A percentile compares a stretch with the other conserved stretches of the same genome.
phyloP scores from a whole-genome alignment of 139 green algal genomes.

The Klebsormidium nitens region DNA sequence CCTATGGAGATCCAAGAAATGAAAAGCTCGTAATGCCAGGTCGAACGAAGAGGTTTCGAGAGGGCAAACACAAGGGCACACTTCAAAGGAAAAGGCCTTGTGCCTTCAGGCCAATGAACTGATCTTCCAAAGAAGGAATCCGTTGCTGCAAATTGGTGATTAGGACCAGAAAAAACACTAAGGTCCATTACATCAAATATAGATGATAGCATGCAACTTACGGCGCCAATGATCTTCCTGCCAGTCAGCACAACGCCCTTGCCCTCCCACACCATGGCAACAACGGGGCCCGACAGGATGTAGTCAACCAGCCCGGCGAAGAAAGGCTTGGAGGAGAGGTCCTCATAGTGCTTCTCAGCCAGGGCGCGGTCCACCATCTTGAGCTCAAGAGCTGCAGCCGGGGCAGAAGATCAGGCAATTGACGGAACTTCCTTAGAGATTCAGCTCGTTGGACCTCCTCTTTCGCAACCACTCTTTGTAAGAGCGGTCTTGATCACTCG shows the following conservation, averaged over 20 bases:
- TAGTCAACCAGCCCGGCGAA: slow-evolving; percentile 92
- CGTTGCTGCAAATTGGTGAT: too few relatives aligned
- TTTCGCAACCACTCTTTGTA: not conserved
- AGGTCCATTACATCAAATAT: too few relatives aligned
- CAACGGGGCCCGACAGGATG: slow-evolving; percentile 94
- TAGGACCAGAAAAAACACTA: too few relatives aligned
- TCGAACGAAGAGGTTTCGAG: too few relatives aligned
- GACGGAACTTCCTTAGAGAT: not conserved
- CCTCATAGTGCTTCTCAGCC: slow-evolving; percentile 88
- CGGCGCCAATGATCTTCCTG: slow-evolving; percentile 77
- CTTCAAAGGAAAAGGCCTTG: too few relatives aligned
- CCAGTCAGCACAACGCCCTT: slow-evolving; percentile 84
- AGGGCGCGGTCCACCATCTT: slow-evolving; percentile 58
- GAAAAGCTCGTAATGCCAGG: too few relatives aligned
- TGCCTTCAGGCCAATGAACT: too few relatives aligned
- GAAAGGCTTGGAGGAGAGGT: slow-evolving; percentile 89
- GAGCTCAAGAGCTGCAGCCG: slow-evolving; percentile 64
- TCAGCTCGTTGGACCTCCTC: not conserved
- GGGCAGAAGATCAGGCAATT: slow-evolving; percentile 9
- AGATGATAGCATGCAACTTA: too few relatives aligned
- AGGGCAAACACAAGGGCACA: too few relatives aligned
- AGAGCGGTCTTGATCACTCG: too few relatives aligned
- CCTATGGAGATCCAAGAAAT: too few relatives aligned
- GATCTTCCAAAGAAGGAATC: too few relatives aligned
- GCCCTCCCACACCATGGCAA: slow-evolving; percentile 97